A percentile compares a stretch with the other conserved stretches of the same genome.
These are phyloP conservation scores for Pseudonitzschia multiseries DNA, from an alignment of 108 stramenopile genomes.

Conservation along the genomic window DNA sequence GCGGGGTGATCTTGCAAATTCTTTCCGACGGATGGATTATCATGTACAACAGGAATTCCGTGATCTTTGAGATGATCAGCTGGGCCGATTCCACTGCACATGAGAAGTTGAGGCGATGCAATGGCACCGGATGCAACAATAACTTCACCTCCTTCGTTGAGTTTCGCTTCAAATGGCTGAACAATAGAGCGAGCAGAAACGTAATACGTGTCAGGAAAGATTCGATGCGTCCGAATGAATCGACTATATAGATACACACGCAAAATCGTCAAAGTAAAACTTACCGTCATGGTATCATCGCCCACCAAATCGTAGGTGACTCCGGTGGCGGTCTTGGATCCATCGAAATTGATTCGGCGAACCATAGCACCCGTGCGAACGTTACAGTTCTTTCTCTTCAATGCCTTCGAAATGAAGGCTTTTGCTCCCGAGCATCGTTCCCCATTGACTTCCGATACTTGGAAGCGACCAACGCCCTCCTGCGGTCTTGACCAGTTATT, in stretches of 20 bases:
- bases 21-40: constrained; percentile 52
- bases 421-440: constrained; percentile 51
- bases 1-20: constrained; percentile 61
- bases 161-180: constrained; percentile 14
- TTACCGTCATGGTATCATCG: constrained; percentile 33
- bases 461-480: constrained; percentile 59
- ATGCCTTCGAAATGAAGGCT: constrained; percentile 41
- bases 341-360: constrained; percentile 31
- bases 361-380: constrained; percentile 44
- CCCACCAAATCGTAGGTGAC: constrained; percentile 40
- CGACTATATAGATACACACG: no score
- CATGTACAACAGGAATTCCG: constrained; percentile 31
- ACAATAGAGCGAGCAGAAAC: constrained; percentile 21
- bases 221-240: constrained; percentile 14
- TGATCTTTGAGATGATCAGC: constrained; percentile 27
- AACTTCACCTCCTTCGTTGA: constrained; percentile 45
- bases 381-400: constrained; percentile 46
- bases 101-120: constrained; percentile 66
- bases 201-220: constrained; percentile 31
- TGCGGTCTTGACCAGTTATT: constrained; percentile 38
- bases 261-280: background rate
- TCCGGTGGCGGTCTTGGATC: constrained; percentile 40
- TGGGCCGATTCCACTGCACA: constrained; percentile 58
- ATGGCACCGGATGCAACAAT: constrained; percentile 68
- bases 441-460: constrained; percentile 48